Evolutionary conservation across 495 filamentous ascomycete species (phyloP).

Genomic region (Annulohypoxylon bovei): DNA sequence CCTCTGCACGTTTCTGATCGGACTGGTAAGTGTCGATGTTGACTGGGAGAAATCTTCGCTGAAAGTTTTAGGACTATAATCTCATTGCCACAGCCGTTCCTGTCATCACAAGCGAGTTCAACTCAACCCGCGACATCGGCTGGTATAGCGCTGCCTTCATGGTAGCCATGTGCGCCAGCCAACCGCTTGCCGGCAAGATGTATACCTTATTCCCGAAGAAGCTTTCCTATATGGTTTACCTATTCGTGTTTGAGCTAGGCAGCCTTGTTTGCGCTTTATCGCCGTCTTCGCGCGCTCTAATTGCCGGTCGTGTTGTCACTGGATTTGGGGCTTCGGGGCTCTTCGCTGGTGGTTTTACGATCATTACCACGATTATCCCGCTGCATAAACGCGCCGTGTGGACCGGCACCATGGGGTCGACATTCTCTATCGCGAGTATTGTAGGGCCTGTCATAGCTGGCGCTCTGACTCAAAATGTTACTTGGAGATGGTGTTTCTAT

Average conservation of each 20-base stretch:
- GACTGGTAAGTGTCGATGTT: not conserved
- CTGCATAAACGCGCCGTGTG: conserved; percentile 45
- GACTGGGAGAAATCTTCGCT: not conserved
- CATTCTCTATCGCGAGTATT: conserved; percentile 54
- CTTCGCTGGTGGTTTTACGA: conserved; percentile 41
- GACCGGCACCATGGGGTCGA: conserved; percentile 16
- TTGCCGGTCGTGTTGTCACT: conserved; percentile 61
- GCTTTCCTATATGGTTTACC: conserved; percentile 54
- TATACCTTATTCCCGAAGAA: conserved; percentile 35
- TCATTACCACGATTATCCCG: conserved; percentile 50
- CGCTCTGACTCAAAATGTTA: conserved; percentile 53
- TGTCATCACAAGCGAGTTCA: conserved; percentile 61
- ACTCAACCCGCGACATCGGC: conserved; percentile 55
- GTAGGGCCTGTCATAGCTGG: conserved; percentile 64
- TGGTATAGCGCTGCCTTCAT: conserved; percentile 70
- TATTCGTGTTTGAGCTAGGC: conserved; percentile 56
- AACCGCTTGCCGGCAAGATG: conserved; percentile 32
- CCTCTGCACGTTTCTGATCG: conserved; percentile 11
- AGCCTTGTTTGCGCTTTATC: conserved; percentile 61
- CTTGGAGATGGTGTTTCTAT: conserved; percentile 60
- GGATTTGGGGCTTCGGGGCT: conserved; percentile 54
- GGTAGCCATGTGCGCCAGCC: conserved; percentile 56
- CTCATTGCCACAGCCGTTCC: conserved; percentile 56
- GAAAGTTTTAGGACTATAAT: conserved; percentile 1
- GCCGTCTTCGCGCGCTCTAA: conserved; percentile 58